A percentile compares a stretch with the other conserved stretches of the same genome.
Conservation (phyloP, 1,284 basidiomycete genomes). For the Ganoderma sp. region DNA sequence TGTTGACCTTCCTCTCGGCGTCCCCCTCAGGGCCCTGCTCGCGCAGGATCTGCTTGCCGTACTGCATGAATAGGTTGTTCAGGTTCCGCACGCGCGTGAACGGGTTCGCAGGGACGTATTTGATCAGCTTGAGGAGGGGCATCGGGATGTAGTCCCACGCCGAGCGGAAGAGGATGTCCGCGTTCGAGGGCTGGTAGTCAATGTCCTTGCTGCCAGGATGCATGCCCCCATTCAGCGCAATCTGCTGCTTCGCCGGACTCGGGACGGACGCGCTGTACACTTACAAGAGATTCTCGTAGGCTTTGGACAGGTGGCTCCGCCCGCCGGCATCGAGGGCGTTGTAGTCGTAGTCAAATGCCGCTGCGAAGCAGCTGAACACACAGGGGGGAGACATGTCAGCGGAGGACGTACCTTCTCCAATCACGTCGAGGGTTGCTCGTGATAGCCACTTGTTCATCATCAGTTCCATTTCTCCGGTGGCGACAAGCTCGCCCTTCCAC, state of each 20-base stretch:
- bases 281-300: constrained; percentile 42
- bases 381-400: no score
- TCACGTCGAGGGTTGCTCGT: constrained; percentile 40
- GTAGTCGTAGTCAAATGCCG: constrained; percentile 42
- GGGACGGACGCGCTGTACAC: constrained; percentile 15
- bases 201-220: constrained; percentile 18
- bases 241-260: not conserved
- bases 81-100: constrained; percentile 36
- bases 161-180: constrained; percentile 32
- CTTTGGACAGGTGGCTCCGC: constrained; percentile 33
- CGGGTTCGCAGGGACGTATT: constrained; percentile 37
- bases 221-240: not conserved
- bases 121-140: constrained; percentile 31
- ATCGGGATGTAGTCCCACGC: constrained; percentile 39
- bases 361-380: constrained; percentile 19
- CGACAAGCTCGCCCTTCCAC: constrained; percentile 29
- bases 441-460: constrained; percentile 37
- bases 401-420: constrained; percentile 37
- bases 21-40: constrained; percentile 17
- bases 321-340: constrained; percentile 36
- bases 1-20: constrained; percentile 25
- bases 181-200: constrained; percentile 32
- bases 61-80: constrained; percentile 28
- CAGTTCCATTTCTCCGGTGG: constrained; percentile 13
- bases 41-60: constrained; percentile 35